Evolutionary conservation across 257 asterid genomes (phyloP).

Genomic region (Lycium ferocissimum): DNA sequence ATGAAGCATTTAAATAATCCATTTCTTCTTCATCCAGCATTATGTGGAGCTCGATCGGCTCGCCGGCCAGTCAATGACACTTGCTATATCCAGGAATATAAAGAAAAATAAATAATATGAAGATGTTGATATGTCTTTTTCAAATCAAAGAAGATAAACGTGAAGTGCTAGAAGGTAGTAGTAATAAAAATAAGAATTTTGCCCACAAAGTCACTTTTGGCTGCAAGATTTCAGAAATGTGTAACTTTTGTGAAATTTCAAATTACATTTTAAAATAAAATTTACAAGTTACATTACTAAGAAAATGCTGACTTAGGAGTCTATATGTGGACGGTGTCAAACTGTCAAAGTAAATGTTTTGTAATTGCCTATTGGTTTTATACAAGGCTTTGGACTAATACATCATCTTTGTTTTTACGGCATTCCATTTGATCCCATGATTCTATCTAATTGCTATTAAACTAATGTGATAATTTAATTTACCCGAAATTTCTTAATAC

Average conservation of each 20-base stretch:
- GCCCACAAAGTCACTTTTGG: too few relatives aligned
- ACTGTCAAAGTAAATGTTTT: background rate
- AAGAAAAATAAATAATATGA: background rate
- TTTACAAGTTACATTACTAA: too few relatives aligned
- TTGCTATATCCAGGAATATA: background rate
- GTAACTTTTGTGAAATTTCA: too few relatives aligned
- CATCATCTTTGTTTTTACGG: slow-evolving; percentile 25
- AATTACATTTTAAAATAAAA: too few relatives aligned
- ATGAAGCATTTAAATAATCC: background rate
- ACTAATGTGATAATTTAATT: background rate
- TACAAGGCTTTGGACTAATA: background rate
- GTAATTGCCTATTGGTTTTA: background rate
- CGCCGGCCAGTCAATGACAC: background rate
- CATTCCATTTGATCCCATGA: slow-evolving; percentile 5
- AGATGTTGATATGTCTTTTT: slow-evolving; percentile 4
- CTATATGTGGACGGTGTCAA: background rate
- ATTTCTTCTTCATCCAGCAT: background rate
- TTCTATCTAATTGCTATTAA: background rate
- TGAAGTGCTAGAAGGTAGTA: background rate
- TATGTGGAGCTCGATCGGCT: background rate
- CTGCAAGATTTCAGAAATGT: too few relatives aligned
- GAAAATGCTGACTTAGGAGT: background rate
- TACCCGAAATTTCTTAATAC: background rate
- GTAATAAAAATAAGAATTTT: too few relatives aligned
- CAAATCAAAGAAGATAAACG: background rate